Base-by-base conservation (phyloP, 108 stramenopile genomes). In the Heterococcus sp. region DNA sequence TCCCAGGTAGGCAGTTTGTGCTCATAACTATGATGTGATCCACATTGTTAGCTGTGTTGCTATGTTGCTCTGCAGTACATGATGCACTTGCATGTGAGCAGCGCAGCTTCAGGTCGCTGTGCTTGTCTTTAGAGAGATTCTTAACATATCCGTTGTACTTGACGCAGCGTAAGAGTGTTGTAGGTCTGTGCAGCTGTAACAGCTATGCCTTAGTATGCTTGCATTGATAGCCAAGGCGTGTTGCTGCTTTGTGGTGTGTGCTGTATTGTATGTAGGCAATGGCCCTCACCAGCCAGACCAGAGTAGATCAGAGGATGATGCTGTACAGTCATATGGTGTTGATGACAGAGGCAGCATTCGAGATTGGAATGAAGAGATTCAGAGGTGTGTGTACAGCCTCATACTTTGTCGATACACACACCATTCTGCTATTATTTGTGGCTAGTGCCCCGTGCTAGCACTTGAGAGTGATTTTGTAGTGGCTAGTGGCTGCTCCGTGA, bases 281-380 rank as follows among this genome's bases (percentile, higher is more conserved):
- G 72, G 70, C 26, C 71, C 71, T 0, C 94, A 95, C 74, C 37
- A 71, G 32, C 91, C 87, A 72, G 91, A 90, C 77, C 38, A 69
- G n/a, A 58, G 69, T 2, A 85, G 91, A 14, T 84, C 92, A 2
- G 94, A 95, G 72, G 93, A 93, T 29, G 93, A 94, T 32, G 75
- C 94, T 11, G 75, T 85, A 0, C 76, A 81, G 38, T 84, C 86
- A 3, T 94, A 89, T 75, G 95, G 96, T n/a, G 86, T 96, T 75
- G 96, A 96, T 68, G 76, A 94, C 34, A 87, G 92, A 28, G 96
- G 96, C 3, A 88, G 89, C 2, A 66, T 88, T 37, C 83, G 94
- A 35, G 96, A 97, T 79, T 97, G 96, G 96, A 96, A 97, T 73
- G 96, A 97, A 70, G 96, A 97, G 81, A 86, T 94, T 14, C 96